A percentile compares a stretch with the other conserved stretches of the same genome.
Conservation (phyloP, 805 yeast genomes). For the Lipomyces orientalis region DNA sequence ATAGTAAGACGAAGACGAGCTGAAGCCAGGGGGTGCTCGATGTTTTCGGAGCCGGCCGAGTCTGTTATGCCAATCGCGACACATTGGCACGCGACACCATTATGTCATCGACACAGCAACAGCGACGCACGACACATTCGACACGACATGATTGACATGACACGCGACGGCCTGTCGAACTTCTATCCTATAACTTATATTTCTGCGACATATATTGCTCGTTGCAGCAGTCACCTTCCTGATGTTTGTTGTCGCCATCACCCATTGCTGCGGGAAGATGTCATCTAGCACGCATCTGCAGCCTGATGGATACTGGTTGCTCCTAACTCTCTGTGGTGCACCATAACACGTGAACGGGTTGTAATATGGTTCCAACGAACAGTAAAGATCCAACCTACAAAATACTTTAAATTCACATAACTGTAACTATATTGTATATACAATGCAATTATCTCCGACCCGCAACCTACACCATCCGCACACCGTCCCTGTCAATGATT, state of each 20-base stretch:
- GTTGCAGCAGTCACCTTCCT: not conserved
- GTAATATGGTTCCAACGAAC: not conserved
- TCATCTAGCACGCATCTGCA: not conserved
- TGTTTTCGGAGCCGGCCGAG: not conserved
- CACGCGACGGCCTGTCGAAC: too few relatives aligned
- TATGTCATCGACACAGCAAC: not conserved
- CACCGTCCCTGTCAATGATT: constrained; percentile 67
- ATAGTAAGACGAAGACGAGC: not conserved
- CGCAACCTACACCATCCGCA: constrained; percentile 49
- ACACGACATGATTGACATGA: not conserved
- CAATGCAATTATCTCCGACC: not conserved
- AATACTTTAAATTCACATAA: not conserved
- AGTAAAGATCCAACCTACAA: not conserved
- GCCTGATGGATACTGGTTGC: not conserved
- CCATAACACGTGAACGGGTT: too few relatives aligned
- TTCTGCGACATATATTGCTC: not conserved
- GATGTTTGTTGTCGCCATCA: not conserved
- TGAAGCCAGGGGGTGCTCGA: not conserved
- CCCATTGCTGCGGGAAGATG: not conserved
- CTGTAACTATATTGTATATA: not conserved
- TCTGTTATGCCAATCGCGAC: not conserved
- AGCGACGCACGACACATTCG: not conserved
- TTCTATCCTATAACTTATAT: too few relatives aligned
- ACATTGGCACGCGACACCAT: not conserved
- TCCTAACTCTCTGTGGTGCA: too few relatives aligned